Evolutionary conservation across 2,329 filamentous ascomycete species (phyloP), one percentile per base, ranked within the genome.

Genomic region (Clonostachys rosea): DNA sequence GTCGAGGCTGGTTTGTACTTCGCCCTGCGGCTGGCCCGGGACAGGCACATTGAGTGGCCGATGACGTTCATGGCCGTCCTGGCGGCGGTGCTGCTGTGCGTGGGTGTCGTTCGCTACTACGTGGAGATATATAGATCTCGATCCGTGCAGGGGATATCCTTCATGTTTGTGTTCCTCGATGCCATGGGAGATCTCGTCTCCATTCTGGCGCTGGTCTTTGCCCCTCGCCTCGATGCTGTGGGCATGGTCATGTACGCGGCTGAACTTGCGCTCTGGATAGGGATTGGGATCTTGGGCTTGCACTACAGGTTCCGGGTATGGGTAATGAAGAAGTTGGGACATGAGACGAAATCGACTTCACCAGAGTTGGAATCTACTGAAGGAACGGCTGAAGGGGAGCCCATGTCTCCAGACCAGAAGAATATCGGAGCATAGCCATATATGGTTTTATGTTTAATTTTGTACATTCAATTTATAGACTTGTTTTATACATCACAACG

Each of bases 121-220:
- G 79, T 76, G 69, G 84, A 89, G 51, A 87, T 89, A 18, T 87
- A 79, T 56, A 59, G 72, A 3, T 77, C 86, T 53, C 74, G 79
- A 7, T 86, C 83, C 0, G 84, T 87, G 2, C 72, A 83, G 13
- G 84, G 85, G 8, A 87, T 89, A 37, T 87, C 83, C 1, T 88
- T 89, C 60, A 67, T 87, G 3, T 89, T 89, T 53, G 83, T 87
- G 0, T 80, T 70, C 2, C 84, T 89, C 40, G 85, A 89, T 62
- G 85, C 84, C 0, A 70, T 80, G 1, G 85, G 85, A 0, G 85
- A 89, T 59, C 59, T 89, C 5, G 83, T 83, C 46, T 87, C 83
- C 0, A 65, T 89, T 0, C 59, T 84, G 4, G 85, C 84, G 1
- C 69, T 89, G 14, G 66, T 85, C 40, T 87, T 85, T 52, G 75